Percentiles rank a stretch among this genome's conserved stretches.
phyloP scores from a whole-genome alignment of 2,329 filamentous ascomycete species.

The Talaromyces sp. region DNA sequence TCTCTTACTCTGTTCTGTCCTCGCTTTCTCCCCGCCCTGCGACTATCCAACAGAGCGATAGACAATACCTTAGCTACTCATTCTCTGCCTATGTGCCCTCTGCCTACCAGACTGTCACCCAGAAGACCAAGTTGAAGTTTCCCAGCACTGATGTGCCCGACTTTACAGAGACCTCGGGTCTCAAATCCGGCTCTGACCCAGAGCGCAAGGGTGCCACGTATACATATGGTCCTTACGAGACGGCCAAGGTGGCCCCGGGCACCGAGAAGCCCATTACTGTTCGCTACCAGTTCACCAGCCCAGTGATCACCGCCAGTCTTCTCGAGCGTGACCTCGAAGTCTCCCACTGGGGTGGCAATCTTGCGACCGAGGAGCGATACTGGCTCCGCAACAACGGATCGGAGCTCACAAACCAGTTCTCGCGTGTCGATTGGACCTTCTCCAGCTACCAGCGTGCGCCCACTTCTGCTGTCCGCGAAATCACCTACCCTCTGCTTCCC shows the following conservation, averaged over 20 bases:
- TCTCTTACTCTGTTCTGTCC: slow-evolving; percentile 80
- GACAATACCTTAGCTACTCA: slow-evolving; percentile 82
- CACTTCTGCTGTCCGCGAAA: slow-evolving; percentile 75
- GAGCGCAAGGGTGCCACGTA: slow-evolving; percentile 82
- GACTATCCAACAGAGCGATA: slow-evolving; percentile 77
- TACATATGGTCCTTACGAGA: slow-evolving; percentile 86
- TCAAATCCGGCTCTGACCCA: slow-evolving; percentile 67
- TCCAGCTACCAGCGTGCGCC: slow-evolving; percentile 75
- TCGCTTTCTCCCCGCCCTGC: slow-evolving; percentile 80
- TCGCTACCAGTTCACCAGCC: slow-evolving; percentile 94
- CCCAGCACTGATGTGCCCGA: slow-evolving; percentile 77
- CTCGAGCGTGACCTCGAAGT: slow-evolving; percentile 93
- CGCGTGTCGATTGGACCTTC: slow-evolving; percentile 74
- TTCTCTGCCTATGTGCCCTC: slow-evolving; percentile 86
- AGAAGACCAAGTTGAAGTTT: slow-evolving; percentile 97
- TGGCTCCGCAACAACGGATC: slow-evolving; percentile 85
- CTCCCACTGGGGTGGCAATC: slow-evolving; percentile 96
- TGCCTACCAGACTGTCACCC: slow-evolving; percentile 82
- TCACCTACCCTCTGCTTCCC: slow-evolving; percentile 76
- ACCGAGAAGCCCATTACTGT: slow-evolving; percentile 72
- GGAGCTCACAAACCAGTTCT: slow-evolving; percentile 72
- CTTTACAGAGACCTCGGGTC: slow-evolving; percentile 71
- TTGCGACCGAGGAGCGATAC: slow-evolving; percentile 93
- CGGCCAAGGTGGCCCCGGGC: slow-evolving; percentile 70
- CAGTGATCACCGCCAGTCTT: slow-evolving; percentile 74